Conservation (phyloP, 2,329 filamentous ascomycete genomes). For the Cladophialophora yegresii region DNA sequence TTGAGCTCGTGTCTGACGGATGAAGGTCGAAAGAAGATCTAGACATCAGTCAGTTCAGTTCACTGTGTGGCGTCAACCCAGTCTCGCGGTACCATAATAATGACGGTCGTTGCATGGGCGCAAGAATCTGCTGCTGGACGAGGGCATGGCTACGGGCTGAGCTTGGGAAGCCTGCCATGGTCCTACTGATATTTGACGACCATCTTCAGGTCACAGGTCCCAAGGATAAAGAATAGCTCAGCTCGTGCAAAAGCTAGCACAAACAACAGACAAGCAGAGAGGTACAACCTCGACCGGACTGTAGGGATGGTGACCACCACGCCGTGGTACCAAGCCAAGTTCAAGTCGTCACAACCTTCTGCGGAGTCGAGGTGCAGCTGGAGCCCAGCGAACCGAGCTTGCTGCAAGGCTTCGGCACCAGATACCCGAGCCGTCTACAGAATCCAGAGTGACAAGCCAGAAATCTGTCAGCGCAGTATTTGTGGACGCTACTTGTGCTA, state of each 20-base stretch:
- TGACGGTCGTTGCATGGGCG: conserved; percentile 22
- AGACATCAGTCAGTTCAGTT: conserved; percentile 24
- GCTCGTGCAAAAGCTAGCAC: background rate
- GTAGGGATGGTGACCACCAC: background rate
- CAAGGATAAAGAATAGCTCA: background rate
- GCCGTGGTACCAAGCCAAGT: background rate
- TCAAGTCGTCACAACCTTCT: background rate
- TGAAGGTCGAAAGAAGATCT: conserved; percentile 44
- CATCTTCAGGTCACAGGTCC: conserved; percentile 6
- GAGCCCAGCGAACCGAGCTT: conserved; percentile 5
- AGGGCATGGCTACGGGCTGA: conserved; percentile 30
- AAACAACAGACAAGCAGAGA: background rate
- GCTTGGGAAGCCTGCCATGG: conserved; percentile 32
- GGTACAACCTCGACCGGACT: background rate
- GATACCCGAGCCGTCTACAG: background rate
- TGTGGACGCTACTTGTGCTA: background rate
- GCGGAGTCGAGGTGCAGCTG: conserved; percentile 3
- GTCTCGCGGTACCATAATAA: conserved; percentile 33
- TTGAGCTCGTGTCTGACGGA: conserved; percentile 34
- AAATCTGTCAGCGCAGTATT: background rate
- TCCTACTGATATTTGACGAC: conserved; percentile 14
- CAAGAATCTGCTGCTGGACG: conserved; percentile 27
- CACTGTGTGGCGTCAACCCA: conserved; percentile 5
- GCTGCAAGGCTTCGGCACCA: background rate
- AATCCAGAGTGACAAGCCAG: background rate